Base-by-base conservation (phyloP, 352 stramenopile genomes). In the Phytophthora meadii region DNA sequence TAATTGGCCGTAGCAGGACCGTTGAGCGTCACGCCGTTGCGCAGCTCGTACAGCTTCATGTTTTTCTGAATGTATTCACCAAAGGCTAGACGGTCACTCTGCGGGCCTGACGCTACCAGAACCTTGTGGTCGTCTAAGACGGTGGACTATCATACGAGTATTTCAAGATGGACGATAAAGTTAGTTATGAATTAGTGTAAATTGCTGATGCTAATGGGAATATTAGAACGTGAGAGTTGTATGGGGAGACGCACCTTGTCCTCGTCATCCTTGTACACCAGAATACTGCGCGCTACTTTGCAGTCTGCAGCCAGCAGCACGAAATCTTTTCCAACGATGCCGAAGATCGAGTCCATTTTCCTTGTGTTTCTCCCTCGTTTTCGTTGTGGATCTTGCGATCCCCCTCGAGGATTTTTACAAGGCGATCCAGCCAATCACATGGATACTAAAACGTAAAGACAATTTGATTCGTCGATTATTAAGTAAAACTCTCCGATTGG, bases 221-320 rank as follows among this genome's bases (percentile, higher is more conserved):
- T n/a, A 25, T 8, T 19, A 4, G 2, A 39, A 37, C 22, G 36
- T 14, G 22, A n/a, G 30, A 56, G 25, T 48, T 51, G 39, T n/a
- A 48, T 8, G 53, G 28, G 22, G 12, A 22, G 1, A 58, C 61
- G 68, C 65, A 97, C 92, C 81, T 98, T 98, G 70, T 98, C 92
- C 73, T 97, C 84, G 57, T 97, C 88, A 60, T 94, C 92, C 66
- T 97, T 96, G 83, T 97, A 98, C 47, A 98, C 90, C 49, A 98
- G 76, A 64, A 98, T 97, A 28, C 90, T 97, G 61, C 90, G 89
- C 63, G 61, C 91, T 34, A 96, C 89, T 67, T 97, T 96, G 60
- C 84, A 88, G 78, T 98, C 92, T 14, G 91, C 92, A 5, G 87
- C 92, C 49, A 98, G 74, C 61, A 98, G 81, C 69, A 97, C 91